Evolutionary conservation across 148 eudicot genomes (phyloP).

Genomic region (Rheum nobile): DNA sequence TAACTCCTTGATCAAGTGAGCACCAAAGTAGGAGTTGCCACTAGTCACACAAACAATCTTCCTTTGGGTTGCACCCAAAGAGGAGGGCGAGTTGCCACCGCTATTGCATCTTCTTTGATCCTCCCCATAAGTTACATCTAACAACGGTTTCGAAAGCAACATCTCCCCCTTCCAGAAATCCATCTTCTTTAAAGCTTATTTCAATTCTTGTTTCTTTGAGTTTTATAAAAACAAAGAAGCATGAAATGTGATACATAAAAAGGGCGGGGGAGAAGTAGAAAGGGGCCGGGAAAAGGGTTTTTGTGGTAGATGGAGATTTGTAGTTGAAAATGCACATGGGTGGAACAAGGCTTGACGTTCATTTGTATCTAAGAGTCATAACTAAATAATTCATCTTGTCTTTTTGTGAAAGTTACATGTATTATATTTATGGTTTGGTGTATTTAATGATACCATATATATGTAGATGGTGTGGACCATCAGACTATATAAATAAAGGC

Average conservation of each 20-base stretch:
- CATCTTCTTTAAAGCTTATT: not conserved
- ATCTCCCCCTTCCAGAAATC: not conserved
- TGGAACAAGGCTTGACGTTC: not conserved
- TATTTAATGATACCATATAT: no score
- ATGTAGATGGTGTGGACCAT: no score
- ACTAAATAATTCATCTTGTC: not conserved
- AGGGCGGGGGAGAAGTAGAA: not conserved
- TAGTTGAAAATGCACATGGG: slow-evolving; percentile 5
- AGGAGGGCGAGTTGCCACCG: not conserved
- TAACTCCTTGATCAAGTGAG: slow-evolving; percentile 21
- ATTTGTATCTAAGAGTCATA: slow-evolving; percentile 10
- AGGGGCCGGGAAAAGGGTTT: not conserved
- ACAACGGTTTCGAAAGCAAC: slow-evolving; percentile 12
- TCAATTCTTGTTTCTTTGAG: not conserved
- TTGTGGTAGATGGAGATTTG: slow-evolving; percentile 2
- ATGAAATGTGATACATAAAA: not conserved
- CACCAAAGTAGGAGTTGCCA: slow-evolving; percentile 21
- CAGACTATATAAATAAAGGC: no score
- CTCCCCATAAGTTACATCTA: not conserved
- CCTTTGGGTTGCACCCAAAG: slow-evolving; percentile 10
- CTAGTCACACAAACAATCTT: slow-evolving; percentile 22
- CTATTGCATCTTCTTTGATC: not conserved
- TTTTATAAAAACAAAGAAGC: not conserved
- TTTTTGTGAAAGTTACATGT: not conserved
- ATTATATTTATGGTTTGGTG: no score